phyloP scores from a whole-genome alignment of 176 grass and related monocot species.

The Bonia amplexicaulis region DNA sequence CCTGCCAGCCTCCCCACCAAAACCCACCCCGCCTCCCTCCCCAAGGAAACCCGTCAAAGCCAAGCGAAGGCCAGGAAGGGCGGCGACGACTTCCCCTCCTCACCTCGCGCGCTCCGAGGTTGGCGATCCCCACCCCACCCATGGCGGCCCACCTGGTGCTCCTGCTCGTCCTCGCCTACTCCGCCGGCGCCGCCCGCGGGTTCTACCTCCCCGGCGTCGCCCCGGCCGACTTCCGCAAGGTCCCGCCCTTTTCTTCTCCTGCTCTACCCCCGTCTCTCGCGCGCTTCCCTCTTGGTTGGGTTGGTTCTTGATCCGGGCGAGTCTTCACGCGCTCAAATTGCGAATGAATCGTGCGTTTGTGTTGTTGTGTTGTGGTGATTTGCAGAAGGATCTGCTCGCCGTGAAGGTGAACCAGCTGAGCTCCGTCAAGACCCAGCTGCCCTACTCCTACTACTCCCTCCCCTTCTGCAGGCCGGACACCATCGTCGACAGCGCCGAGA shows the following conservation, averaged over 20 bases:
- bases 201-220: slow-evolving; percentile 93
- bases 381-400: slow-evolving; percentile 61
- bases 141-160: slow-evolving; percentile 20
- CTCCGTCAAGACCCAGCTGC: slow-evolving; percentile 87
- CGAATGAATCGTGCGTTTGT: neutral
- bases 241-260: neutral
- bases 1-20: neutral
- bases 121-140: neutral
- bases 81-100: slow-evolving; percentile 11
- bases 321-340: neutral
- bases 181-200: slow-evolving; percentile 18
- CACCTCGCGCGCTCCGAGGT: neutral
- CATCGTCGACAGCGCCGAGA: slow-evolving; percentile 85
- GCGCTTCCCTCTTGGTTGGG: neutral
- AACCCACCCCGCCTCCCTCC: neutral
- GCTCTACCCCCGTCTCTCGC: no score
- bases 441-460: slow-evolving; percentile 89
- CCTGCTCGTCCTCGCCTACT: neutral
- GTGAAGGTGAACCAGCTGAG: slow-evolving; percentile 94
- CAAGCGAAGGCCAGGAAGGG: slow-evolving; percentile 17
- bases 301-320: neutral
- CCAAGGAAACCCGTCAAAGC: neutral
- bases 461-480: slow-evolving; percentile 61
- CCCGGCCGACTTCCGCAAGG: slow-evolving; percentile 74
- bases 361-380: neutral